Evolutionary conservation across 495 filamentous ascomycete species (phyloP).

Genomic region (Trypethelium eluteriae): DNA sequence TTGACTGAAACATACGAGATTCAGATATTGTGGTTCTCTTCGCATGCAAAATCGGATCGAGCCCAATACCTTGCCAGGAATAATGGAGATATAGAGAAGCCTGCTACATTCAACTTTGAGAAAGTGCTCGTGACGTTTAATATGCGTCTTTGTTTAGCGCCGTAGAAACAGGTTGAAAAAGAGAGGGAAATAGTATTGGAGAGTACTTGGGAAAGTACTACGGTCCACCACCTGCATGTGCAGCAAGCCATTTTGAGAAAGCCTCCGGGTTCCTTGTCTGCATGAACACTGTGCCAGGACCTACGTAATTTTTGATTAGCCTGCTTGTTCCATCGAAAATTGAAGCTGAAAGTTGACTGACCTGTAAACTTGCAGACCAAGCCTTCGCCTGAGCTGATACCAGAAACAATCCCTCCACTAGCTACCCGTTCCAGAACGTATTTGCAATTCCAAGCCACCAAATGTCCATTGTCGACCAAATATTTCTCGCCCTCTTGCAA

Average conservation of each 20-base stretch:
- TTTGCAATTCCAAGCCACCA: slow-evolving; percentile 96
- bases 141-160: too few species aligned
- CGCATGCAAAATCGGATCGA: too few species aligned
- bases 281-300: slow-evolving; percentile 86
- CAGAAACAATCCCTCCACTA: slow-evolving; percentile 79
- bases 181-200: not conserved
- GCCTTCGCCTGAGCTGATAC: slow-evolving; percentile 71
- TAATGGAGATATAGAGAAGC: too few species aligned
- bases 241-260: slow-evolving; percentile 47
- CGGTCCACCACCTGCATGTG: slow-evolving; percentile 25
- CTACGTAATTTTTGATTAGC: slow-evolving; percentile 22
- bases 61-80: too few species aligned
- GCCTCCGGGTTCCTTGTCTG: slow-evolving; percentile 78
- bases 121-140: not conserved
- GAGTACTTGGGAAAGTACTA: not conserved
- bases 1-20: too few species aligned
- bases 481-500: slow-evolving; percentile 73
- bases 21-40: too few species aligned
- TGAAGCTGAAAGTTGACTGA: slow-evolving; percentile 21
- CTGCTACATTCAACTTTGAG: not conserved
- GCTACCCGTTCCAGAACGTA: slow-evolving; percentile 84
- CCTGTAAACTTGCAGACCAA: slow-evolving; percentile 87
- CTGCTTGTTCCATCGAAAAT: not conserved
- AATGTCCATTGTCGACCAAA: slow-evolving; percentile 88
- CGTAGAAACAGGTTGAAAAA: slow-evolving; percentile 7